phyloP scores from a whole-genome alignment of 1,284 basidiomycete genomes.

The Takashimella tepidaria region DNA sequence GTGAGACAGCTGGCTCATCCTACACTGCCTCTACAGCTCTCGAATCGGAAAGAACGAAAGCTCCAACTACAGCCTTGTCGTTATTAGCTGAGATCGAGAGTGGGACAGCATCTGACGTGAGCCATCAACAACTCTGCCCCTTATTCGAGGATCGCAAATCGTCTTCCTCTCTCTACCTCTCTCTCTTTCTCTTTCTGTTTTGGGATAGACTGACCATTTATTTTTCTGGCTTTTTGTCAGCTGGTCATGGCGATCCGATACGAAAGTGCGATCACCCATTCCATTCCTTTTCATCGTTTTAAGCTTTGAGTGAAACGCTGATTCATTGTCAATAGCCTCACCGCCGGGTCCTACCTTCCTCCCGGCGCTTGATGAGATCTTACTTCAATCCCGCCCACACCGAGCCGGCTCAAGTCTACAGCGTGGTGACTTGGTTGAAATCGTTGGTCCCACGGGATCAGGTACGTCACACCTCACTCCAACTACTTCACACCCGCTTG shows the following conservation, averaged over 20 bases:
- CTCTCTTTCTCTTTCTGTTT: no score
- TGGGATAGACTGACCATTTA: no score
- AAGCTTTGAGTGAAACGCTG: not conserved
- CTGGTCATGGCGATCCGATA: slow-evolving; percentile 31
- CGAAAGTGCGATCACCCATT: slow-evolving; percentile 21
- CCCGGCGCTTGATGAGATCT: slow-evolving; percentile 30
- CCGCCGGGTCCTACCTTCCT: slow-evolving; percentile 44
- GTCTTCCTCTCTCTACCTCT: no score
- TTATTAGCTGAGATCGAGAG: slow-evolving; percentile 27
- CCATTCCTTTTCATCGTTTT: not conserved
- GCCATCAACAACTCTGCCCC: not conserved
- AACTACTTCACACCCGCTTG: not conserved
- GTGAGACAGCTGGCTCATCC: no score
- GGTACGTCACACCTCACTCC: slow-evolving; percentile 27
- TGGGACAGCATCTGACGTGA: slow-evolving; percentile 34
- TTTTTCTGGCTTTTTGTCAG: slow-evolving; percentile 13
- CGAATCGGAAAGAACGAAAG: no score
- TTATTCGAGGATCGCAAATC: no score
- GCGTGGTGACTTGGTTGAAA: slow-evolving; percentile 44
- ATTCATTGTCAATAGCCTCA: slow-evolving; percentile 19
- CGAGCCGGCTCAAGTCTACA: slow-evolving; percentile 32
- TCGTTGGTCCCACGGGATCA: slow-evolving; percentile 40
- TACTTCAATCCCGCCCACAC: slow-evolving; percentile 29
- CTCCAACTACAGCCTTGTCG: no score
- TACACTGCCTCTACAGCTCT: no score